Evolutionary conservation across 164 flowering plant species (phyloP), one percentile per base, ranked within the genome.

Genomic region (Aristolochia californica): DNA sequence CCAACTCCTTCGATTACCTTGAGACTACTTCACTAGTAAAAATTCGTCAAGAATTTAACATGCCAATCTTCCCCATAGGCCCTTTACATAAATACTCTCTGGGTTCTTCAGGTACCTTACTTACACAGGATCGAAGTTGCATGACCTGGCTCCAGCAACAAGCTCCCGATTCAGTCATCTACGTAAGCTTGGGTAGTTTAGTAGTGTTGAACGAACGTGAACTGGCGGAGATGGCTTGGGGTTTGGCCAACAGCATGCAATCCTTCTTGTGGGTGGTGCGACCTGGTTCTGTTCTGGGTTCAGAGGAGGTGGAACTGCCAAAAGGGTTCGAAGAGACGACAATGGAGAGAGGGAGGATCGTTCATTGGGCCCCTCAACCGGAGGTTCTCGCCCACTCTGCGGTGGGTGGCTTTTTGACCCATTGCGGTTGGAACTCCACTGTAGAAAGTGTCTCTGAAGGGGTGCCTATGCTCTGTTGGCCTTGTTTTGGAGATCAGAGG

Each of bases 121-220:
- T 64, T 81, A 73, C 71, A 45, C 83, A 86, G 68, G 97, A 88
- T 20, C 47, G 11, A 20, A 80, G 74, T 27, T 84, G 91, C 74
- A 24, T 84, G 15, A 70, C 62, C 10, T 85, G 96, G 93, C 68
- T 88, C 14, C 80, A 79, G 62, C 34, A 56, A 17, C 88, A 85
- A 34, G 58, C 63, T 1, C 60, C 64, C 0, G 26, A 64, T 12
- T 78, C 85, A 0, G 91, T 84, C 0, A 21, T 84, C 18, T 84
- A 86, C 62, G 70, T 86, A 1, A 83, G 88, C 1, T 84, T 86
- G 63, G 94, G 94, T n/a, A 88, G 88, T 57, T 82, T 84, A 4
- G 74, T 66, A 1, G 30, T 55, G 13, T 24, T 74, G 7, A 54
- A 16, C 17, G 60, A 53, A 43, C 10, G 30, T 0, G 64, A 73